phyloP scores from a whole-genome alignment of 805 yeast genomes.

The Sungouiella blattae region DNA sequence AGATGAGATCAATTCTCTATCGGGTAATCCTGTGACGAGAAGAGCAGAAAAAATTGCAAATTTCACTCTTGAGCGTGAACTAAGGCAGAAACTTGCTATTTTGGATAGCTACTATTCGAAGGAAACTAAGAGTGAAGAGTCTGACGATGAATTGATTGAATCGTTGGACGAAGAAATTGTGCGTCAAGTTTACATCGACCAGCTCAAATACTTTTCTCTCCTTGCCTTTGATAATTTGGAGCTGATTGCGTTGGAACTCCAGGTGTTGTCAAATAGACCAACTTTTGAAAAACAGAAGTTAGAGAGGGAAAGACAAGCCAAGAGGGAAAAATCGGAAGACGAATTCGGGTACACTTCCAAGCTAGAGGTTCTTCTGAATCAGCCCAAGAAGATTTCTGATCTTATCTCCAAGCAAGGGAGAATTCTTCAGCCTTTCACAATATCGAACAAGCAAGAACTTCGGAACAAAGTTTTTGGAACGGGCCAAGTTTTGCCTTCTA shows the following conservation, averaged over 20 bases:
- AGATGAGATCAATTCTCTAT: slow-evolving; percentile 25
- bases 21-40: slow-evolving; percentile 38
- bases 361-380: slow-evolving; percentile 49
- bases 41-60: slow-evolving; percentile 73
- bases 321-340: slow-evolving; percentile 6
- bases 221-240: slow-evolving; percentile 57
- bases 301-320: slow-evolving; percentile 11
- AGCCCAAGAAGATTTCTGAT: slow-evolving; percentile 21
- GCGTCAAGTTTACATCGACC: slow-evolving; percentile 53
- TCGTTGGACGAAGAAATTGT: slow-evolving; percentile 61
- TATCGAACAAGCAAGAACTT: slow-evolving; percentile 55
- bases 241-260: slow-evolving; percentile 59
- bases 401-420: slow-evolving; percentile 70
- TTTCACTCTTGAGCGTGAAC: slow-evolving; percentile 56
- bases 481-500: slow-evolving; percentile 89
- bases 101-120: slow-evolving; percentile 29
- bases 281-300: slow-evolving; percentile 3
- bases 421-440: slow-evolving; percentile 79
- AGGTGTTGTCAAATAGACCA: slow-evolving; percentile 52
- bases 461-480: slow-evolving; percentile 75
- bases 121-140: slow-evolving; percentile 6
- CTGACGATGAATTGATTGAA: slow-evolving; percentile 19
- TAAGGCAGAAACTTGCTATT: slow-evolving; percentile 41
- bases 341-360: slow-evolving; percentile 60
- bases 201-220: slow-evolving; percentile 49